Base-by-base conservation (phyloP, 148 eudicot genomes). In the Camellia japonica region DNA sequence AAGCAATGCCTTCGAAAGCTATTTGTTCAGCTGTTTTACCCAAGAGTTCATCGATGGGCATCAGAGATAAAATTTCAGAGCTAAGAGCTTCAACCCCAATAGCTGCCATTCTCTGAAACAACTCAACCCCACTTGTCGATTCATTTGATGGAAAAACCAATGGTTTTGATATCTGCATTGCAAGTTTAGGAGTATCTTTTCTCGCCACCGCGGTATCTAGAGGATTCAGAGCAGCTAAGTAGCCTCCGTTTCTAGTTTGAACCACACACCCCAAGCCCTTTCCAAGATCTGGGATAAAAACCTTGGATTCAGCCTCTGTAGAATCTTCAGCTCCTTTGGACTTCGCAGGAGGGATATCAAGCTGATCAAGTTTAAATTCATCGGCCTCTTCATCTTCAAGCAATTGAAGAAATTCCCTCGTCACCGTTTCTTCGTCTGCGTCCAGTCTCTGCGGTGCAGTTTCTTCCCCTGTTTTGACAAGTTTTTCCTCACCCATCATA, bases 1-100 rank as follows among this genome's bases (percentile, higher is more conserved):
- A 90, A 73, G 97, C 97, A 74, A 96, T 91, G n/a, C 99, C 99
- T 83, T 96, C 99, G 68, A 96, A 96, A n/a, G 99, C 98, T 78
- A 93, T 85, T 80, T 96, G 99, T 77, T 93, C 98, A 3, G 99
- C 93, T 0, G 99, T 92, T 82, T 95, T 96, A 42, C 94, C 99
- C 72, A 78, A 74, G 63, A 96, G 83, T 52, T 96, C 99, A 51
- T 96, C 99, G 19, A 93, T 78, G 2, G 97, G 89, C 99, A 92
- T 93, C 86, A 90, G n/a, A 38, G 91, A 77, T 38, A 86, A 78
- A 15, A 91, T 78, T 80, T 89, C 92, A 0, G 93, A 82, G 84
- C 95, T 77, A 74, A 96, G 85, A 51, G 85, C 88, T 81, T 96
- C 97, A 9, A 90, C 74, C 63, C 99, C 97, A 71, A 86, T 30